Conservation (phyloP, 495 filamentous ascomycete species). For the Penicillium angulare region DNA sequence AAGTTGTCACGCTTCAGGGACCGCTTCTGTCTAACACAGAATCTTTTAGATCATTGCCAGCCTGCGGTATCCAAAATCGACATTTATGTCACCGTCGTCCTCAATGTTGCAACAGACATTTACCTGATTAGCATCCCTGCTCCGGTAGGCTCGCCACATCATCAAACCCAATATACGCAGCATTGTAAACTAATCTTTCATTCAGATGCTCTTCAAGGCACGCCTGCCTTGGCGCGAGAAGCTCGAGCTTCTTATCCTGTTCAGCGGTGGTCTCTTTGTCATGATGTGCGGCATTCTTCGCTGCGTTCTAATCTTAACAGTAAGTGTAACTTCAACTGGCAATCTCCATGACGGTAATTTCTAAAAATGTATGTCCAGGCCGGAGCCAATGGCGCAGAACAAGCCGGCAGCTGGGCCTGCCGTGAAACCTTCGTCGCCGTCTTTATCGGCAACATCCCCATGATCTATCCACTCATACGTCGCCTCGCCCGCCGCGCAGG, state of each 20-base stretch:
- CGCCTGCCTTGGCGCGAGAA: slow-evolving; percentile 52
- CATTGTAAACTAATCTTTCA: no score
- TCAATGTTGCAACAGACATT: slow-evolving; percentile 54
- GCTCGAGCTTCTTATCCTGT: slow-evolving; percentile 53
- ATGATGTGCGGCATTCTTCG: slow-evolving; percentile 61
- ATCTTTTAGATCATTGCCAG: slow-evolving; percentile 36
- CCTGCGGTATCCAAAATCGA: slow-evolving; percentile 48
- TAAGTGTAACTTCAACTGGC: slow-evolving; percentile 17
- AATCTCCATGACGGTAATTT: neutral
- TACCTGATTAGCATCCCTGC: slow-evolving; percentile 56
- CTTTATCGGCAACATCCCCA: slow-evolving; percentile 58
- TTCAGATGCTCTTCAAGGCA: slow-evolving; percentile 53
- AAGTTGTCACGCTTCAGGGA: no score
- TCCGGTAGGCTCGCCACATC: slow-evolving; percentile 40
- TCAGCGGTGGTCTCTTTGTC: slow-evolving; percentile 58
- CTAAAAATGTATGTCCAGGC: slow-evolving; percentile 19
- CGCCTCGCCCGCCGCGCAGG: slow-evolving; percentile 34
- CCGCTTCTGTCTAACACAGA: neutral
- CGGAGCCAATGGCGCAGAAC: slow-evolving; percentile 46
- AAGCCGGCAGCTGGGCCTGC: slow-evolving; percentile 61
- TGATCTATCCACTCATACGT: slow-evolving; percentile 56
- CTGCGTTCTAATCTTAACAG: slow-evolving; percentile 54
- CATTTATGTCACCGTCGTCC: slow-evolving; percentile 46
- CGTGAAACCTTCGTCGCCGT: slow-evolving; percentile 64
- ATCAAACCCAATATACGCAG: no score